Conservation (phyloP, 2,329 filamentous ascomycete genomes). For the Claviceps sorghi region DNA sequence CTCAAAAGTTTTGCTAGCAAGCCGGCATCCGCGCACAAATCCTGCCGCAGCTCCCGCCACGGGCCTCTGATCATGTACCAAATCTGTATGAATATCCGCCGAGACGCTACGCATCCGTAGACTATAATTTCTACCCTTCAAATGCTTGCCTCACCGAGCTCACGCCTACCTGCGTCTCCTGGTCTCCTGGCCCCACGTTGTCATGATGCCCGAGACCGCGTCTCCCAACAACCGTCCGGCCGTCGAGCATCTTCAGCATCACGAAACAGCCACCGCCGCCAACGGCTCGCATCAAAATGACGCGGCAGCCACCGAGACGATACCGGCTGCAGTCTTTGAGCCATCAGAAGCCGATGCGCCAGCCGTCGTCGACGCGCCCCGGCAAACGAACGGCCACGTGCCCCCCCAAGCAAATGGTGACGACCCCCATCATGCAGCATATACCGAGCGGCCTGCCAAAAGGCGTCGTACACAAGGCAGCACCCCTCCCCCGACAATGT, state of each 20-base stretch:
- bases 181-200: constrained; percentile 27
- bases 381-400: constrained; percentile 14
- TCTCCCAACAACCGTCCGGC: constrained; percentile 31
- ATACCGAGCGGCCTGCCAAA: constrained; percentile 43
- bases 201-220: constrained; percentile 47
- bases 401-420: constrained; percentile 42
- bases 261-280: constrained; percentile 14
- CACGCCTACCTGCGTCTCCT: constrained; percentile 31
- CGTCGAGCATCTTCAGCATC: constrained; percentile 15
- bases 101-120: constrained; percentile 33
- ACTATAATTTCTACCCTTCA: constrained; percentile 40
- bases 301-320: constrained; percentile 9
- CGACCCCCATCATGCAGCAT: constrained; percentile 27
- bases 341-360: constrained; percentile 9
- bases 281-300: constrained; percentile 8
- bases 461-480: constrained; percentile 44
- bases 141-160: constrained; percentile 44
- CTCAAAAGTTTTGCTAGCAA: constrained; percentile 39
- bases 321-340: constrained; percentile 6
- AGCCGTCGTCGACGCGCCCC: constrained; percentile 11
- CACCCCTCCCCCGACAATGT: constrained; percentile 23
- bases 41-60: constrained; percentile 30
- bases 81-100: constrained; percentile 31
- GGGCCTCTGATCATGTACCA: constrained; percentile 40
- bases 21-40: constrained; percentile 26